These are phyloP conservation scores for Aspergillus glaucus DNA, from an alignment of 2,329 filamentous ascomycete species.

Conservation along the genomic window DNA sequence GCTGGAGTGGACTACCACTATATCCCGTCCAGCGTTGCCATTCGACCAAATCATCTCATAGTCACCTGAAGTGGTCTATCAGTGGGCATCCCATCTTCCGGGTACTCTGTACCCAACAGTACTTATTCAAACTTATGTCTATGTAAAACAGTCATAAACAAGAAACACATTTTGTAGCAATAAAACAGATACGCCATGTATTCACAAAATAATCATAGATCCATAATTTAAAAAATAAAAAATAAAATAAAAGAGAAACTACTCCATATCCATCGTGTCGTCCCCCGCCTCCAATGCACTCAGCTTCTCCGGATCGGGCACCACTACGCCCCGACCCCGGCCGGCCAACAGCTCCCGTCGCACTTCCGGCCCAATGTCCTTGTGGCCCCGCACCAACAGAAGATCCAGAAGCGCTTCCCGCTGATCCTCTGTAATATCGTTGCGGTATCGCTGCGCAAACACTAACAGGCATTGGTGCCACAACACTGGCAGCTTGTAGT, in stretches of 20 bases:
- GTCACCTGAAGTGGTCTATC: too few species aligned
- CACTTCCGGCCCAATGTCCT: constrained; percentile 84
- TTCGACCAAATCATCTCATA: too few species aligned
- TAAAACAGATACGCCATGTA: neutral
- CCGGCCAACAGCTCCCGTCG: constrained; percentile 82
- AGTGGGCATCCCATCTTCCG: too few species aligned
- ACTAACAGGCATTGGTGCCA: constrained; percentile 93
- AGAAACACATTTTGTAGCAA: neutral
- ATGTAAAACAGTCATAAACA: neutral
- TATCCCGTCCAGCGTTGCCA: too few species aligned
- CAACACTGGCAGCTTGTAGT: constrained; percentile 72
- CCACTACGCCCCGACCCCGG: constrained; percentile 69
- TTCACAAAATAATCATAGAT: neutral
- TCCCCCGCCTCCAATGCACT: constrained; percentile 62
- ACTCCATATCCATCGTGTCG: constrained; percentile 75
- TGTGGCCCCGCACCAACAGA: constrained; percentile 75
- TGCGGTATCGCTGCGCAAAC: constrained; percentile 90
- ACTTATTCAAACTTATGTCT: neutral
- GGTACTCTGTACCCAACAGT: too few species aligned
- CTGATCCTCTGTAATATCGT: constrained; percentile 94
- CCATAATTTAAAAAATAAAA: neutral
- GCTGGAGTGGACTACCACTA: too few species aligned
- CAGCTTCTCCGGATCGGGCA: constrained; percentile 46
- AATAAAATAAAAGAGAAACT: neutral
- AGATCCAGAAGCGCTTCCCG: constrained; percentile 85